Evolutionary conservation across 352 stramenopile genomes (phyloP), one percentile per base, ranked within the genome.

Genomic region (Bremia lactucae): DNA sequence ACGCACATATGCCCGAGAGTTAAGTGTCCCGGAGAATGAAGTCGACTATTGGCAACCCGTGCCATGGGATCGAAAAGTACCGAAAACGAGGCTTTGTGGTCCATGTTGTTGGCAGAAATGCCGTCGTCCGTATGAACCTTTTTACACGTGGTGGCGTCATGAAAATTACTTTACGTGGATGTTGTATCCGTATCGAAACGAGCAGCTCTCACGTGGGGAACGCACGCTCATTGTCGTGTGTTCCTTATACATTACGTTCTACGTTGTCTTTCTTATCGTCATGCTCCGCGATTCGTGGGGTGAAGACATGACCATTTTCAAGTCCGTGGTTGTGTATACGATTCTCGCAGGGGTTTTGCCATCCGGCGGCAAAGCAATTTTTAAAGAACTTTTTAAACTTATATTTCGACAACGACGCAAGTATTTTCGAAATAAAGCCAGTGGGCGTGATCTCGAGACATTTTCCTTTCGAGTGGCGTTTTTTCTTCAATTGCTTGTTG

Each of bases 141-240:
- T 84, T 46, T 81, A 81, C 49, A 84, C 68, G 20, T 84, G 72
- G 72, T 84, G 72, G 72, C 55, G 72, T 4, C 72, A 84, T 31
- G 72, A 84, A 19, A 84, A 84, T 53, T 84, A 84, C 49, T 84
- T 84, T 36, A 84, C 72, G 38, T 84, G 72, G 72, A 65, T 84
- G 41, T 84, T 81, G 42, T 82, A 51, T 21, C 72, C 72, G 0
- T 84, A 84, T 44, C 64, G 72, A 2, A 84, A 84, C 40, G 72
- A 84, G 42, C 58, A 51, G 14, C 54, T 84, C 0, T 72, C 68
- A n/a, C 56, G 66, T 7, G 57, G 72, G 2, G 72, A 84, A 53
- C 61, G 72, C 13, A 67, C 52, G n/a, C 42, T 84, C 28, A 84
- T 84, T 35, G 57, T 84, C 6, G 71, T 77, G 21, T 82, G 68